Base-by-base conservation (phyloP, 2,329 filamentous ascomycete genomes). In the Microsporum canis region DNA sequence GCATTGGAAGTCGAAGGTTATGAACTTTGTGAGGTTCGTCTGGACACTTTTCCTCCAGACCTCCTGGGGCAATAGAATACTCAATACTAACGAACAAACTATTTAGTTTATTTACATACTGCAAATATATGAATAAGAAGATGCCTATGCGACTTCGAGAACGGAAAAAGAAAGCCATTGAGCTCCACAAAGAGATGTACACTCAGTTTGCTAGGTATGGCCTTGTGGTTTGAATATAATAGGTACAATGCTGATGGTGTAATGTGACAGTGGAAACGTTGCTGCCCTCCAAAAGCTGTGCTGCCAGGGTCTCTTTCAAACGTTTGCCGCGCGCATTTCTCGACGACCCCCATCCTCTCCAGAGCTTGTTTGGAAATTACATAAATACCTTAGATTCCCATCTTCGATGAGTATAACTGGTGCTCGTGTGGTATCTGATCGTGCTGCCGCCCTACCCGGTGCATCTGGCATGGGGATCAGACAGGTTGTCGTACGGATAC, bases 171-270 rank as follows among this genome's bases (percentile, higher is more conserved):
- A 69, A 75, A 43, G 77, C 74, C 8, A 68, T 69, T 45, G 65
- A 71, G 6, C 69, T 80, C n/a, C 78, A 81, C 62, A 63, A 70
- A 53, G 63, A 68, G 31, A 77, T 81, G 75, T 81, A 80, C 67
- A 72, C 66, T 29, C 71, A 75, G 27, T 78, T 80, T 63, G 78
- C 79, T 29, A 66, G 64, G 67, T 79, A 76, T 66, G 72, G 70
- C 33, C 17, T 34, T 57, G 27, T 55, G 7, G 7, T 38, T 14
- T n/a, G 8, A n/a, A 3, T 17, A 10, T 34, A 39, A 7, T 38
- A 38, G 8, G 34, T 12, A 1, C 2, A 29, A 34, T 29, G 38
- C 39, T 29, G 23, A 39, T 41, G 34, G 23, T 41, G 8, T 27
- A 36, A 65, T 62, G 5, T 62, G 71, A 62, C 61, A 76, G 68